A percentile compares a stretch with the other conserved stretches of the same genome.
These are phyloP conservation scores for Tetrahymena elliotti DNA, from an alignment of 73 alveolate species.

Conservation along the genomic window DNA sequence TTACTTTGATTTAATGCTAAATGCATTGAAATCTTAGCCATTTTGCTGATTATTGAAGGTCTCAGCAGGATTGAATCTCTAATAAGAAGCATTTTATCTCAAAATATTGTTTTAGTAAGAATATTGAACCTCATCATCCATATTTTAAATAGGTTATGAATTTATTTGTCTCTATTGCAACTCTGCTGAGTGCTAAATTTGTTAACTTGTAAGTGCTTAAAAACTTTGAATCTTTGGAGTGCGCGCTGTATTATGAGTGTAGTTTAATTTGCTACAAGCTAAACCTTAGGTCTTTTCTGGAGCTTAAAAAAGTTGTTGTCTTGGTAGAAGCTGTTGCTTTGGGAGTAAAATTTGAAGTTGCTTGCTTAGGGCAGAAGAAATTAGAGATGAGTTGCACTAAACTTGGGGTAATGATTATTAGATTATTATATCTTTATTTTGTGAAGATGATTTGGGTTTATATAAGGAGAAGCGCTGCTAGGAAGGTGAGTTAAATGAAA, in stretches of 20 bases:
- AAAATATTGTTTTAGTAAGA: neutral
- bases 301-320: neutral
- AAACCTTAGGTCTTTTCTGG: neutral
- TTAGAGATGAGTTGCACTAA: neutral
- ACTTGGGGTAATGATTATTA: neutral
- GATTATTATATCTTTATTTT: neutral
- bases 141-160: neutral
- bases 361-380: neutral
- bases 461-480: neutral
- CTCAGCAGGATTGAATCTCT: neutral
- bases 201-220: neutral
- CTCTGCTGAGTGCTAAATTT: neutral
- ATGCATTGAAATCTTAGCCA: neutral
- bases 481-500: neutral
- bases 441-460: neutral
- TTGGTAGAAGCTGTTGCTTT: neutral
- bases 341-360: neutral
- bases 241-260: neutral
- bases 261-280: neutral
- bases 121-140: neutral
- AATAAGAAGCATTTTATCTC: neutral
- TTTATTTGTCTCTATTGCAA: neutral
- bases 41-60: neutral
- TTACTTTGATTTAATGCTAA: neutral
- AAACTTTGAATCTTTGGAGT: neutral